Percentiles rank a stretch among this genome's conserved stretches.
Conservation (phyloP, 495 filamentous ascomycete genomes). For the Melanomma pulvis-pyrius region DNA sequence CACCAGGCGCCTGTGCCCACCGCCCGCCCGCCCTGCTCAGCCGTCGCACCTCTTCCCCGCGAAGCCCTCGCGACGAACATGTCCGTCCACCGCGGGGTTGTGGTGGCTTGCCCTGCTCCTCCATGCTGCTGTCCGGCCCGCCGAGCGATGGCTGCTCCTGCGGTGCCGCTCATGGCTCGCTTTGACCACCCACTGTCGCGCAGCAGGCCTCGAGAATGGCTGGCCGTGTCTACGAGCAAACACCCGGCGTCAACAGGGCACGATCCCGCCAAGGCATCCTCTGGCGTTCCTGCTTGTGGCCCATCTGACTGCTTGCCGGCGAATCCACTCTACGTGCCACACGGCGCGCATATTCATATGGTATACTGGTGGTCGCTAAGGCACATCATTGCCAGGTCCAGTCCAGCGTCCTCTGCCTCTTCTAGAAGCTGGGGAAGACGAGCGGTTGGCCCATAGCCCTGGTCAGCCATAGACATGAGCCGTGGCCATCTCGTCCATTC, state of each 20-base stretch:
- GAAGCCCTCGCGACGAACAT: not conserved
- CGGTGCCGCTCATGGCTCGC: not conserved
- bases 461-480: slow-evolving; percentile 4
- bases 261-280: slow-evolving; percentile 12
- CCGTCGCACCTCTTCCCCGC: slow-evolving; percentile 6
- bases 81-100: slow-evolving; percentile 13
- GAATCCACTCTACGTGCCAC: slow-evolving; percentile 30
- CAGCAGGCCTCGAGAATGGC: slow-evolving; percentile 11
- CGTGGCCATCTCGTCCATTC: slow-evolving; percentile 26
- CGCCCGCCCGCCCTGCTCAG: not conserved
- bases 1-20: not conserved
- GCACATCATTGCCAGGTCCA: slow-evolving; percentile 20
- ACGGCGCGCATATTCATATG: slow-evolving; percentile 27
- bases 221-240: slow-evolving; percentile 6
- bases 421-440: slow-evolving; percentile 28
- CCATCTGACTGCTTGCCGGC: slow-evolving; percentile 14
- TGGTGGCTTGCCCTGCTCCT: slow-evolving; percentile 1
- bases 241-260: not conserved
- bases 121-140: slow-evolving; percentile 23
- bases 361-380: slow-evolving; percentile 19
- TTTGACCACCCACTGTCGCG: not conserved
- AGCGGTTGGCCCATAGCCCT: not conserved
- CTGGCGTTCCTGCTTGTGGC: slow-evolving; percentile 11
- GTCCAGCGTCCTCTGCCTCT: slow-evolving; percentile 15
- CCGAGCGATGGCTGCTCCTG: not conserved